Evolutionary conservation across 495 filamentous ascomycete genomes (phyloP), one percentile per base, ranked within the genome.

Genomic region (Bathelium albidoporum): DNA sequence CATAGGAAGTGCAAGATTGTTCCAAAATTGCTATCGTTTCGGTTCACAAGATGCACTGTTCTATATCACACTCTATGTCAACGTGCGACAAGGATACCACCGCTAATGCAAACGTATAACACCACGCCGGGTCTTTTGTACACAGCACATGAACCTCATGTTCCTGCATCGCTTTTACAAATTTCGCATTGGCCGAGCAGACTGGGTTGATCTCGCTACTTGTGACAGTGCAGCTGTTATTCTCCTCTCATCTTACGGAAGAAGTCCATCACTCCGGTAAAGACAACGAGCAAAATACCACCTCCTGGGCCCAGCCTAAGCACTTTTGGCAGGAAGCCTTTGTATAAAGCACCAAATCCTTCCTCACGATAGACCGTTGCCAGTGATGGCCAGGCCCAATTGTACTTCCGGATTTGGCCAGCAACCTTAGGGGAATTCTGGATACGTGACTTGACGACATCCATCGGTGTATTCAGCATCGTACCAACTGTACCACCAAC

Each of bases 271-370:
- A 96, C 87, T 16, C 88, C 85, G 2, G 91, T 95, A 77, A 91
- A 97, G 43, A 97, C 92, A 28, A 97, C 92, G 59, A 95, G 78
- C 62, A 96, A 80, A 68, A 96, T 95, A 79, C 91, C 91, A 74
- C 90, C 91, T 73, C 91, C 90, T 28, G 91, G 90, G 24, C 90
- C 90, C 60, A 95, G 76, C 76, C 90, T 82, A 60, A 95, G 80
- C 36, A 98, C 93, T 82, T 98, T 98, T 49, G 94, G 94, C 43
- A 95, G 64, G 81, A 98, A 98, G 4, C 94, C 94, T 82, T 98
- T 98, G 79, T 98, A 98, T 58, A 98, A 79, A 14, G 94, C 94
- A 18, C 74, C 78, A 71, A 96, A 94, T 12, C 94, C 94, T 72
- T 98, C 94, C 78, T 98, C 94, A 77, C 83, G 90, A 76, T 90